Evolutionary conservation across 345 rosid genomes (phyloP).

Genomic region (Citrus sp.): DNA sequence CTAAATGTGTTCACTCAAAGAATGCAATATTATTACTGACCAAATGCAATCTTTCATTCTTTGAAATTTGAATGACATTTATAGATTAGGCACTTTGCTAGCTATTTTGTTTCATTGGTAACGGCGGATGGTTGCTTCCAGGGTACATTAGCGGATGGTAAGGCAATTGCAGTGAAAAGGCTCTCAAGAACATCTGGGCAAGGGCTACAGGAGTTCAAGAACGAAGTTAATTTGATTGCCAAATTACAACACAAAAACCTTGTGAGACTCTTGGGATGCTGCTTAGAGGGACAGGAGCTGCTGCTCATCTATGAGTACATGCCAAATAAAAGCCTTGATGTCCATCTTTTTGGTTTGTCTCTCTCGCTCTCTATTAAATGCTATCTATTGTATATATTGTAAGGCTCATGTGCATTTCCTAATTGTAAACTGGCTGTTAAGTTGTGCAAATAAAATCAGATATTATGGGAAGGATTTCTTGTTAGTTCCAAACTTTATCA

Average conservation of each 20-base stretch:
- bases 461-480: not conserved
- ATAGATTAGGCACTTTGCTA: not conserved
- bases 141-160: constrained; percentile 4
- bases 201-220: constrained; percentile 23
- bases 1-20: not conserved
- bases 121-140: not conserved
- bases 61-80: not conserved
- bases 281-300: constrained; percentile 20
- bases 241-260: constrained; percentile 27
- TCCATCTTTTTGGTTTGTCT: constrained; percentile 21
- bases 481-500: not conserved
- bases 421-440: not conserved
- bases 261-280: constrained; percentile 23
- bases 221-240: constrained; percentile 19
- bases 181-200: constrained; percentile 21
- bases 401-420: not conserved
- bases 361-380: not conserved
- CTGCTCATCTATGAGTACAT: constrained; percentile 23
- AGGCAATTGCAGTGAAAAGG: constrained; percentile 11
- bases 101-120: not conserved
- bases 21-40: not conserved
- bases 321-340: constrained; percentile 29
- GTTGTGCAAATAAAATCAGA: not conserved
- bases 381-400: not conserved
- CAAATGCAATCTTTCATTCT: not conserved